These are phyloP conservation scores for Phaeosphaeriaceae sp. DNA, from an alignment of 2,329 filamentous ascomycete genomes.

Conservation along the genomic window DNA sequence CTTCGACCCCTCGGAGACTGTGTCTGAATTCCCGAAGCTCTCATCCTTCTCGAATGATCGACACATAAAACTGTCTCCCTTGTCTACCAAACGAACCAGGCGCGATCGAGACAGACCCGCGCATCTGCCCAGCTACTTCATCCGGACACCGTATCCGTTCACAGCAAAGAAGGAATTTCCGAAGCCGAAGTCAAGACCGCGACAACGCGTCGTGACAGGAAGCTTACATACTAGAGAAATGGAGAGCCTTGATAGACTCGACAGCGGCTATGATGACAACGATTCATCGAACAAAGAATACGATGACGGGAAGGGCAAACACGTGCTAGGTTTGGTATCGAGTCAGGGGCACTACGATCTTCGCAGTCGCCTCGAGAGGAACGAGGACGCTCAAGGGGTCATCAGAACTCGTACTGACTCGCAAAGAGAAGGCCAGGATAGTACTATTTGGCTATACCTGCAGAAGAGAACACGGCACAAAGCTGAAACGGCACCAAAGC, in stretches of 20 bases:
- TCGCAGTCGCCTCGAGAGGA: conserved; percentile 26
- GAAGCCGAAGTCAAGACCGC: conserved; percentile 25
- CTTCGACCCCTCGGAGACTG: conserved; percentile 12
- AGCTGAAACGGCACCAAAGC: not conserved
- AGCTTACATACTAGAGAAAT: conserved; percentile 5
- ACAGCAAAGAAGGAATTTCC: conserved; percentile 35
- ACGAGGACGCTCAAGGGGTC: conserved; percentile 28
- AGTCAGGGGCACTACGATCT: conserved; percentile 21
- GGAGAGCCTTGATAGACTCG: conserved; percentile 9
- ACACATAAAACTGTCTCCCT: conserved; percentile 25
- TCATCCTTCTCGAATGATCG: conserved; percentile 25
- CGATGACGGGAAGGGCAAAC: conserved; percentile 28
- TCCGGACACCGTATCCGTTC: conserved; percentile 39
- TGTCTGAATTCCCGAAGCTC: conserved; percentile 13
- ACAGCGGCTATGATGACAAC: conserved; percentile 11
- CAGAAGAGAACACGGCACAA: conserved; percentile 1
- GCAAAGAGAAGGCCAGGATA: conserved; percentile 12
- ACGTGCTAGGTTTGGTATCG: conserved; percentile 27
- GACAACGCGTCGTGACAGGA: conserved; percentile 14
- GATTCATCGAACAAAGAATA: conserved; percentile 11
- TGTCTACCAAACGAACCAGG: conserved; percentile 13
- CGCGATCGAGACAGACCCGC: conserved; percentile 23
- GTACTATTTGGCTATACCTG: conserved; percentile 26
- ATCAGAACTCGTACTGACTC: conserved; percentile 8
- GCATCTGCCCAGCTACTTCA: conserved; percentile 32